Evolutionary conservation across 768 basidiomycete genomes (phyloP), one percentile per base, ranked within the genome.

Genomic region (Tylopilus vinaceipallidus): DNA sequence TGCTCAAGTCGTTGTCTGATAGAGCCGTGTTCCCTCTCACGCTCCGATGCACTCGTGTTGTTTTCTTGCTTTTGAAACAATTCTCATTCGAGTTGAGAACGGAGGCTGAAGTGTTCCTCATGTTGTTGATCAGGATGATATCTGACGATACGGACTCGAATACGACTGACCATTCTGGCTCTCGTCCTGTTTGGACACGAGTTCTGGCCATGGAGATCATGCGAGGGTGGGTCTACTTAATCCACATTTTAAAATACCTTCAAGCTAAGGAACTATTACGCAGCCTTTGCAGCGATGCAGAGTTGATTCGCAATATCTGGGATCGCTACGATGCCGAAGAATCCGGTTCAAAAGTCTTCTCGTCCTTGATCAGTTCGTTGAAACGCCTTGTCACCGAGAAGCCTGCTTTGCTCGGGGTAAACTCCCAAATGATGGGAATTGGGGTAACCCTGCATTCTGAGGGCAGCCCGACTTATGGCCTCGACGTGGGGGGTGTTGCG

Each of bases 181-280:
- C 61, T 45, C 77, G 83, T 24, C 89, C 92, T 1, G 66, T 75
- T 26, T 98, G 95, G 94, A 88, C 92, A 75, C 76, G 93, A 14
- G 91, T 95, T 0, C 75, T 98, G 9, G 85, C 91, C 2, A 84
- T 95, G 83, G 95, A 98, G 64, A 87, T 94, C 38, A 83, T 95
- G 73, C 75, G 94, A 65, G 95, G 92, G 85, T 88, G 59, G n/a
- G n/a, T n/a, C n/a, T n/a, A n/a, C n/a, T n/a, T n/a, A n/a, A n/a
- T n/a, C n/a, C n/a, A n/a, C n/a, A n/a, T n/a, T n/a, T n/a, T n/a
- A n/a, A n/a, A n/a, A n/a, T n/a, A n/a, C n/a, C n/a, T n/a, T n/a
- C n/a, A n/a, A n/a, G n/a, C n/a, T n/a, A n/a, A n/a, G n/a, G n/a
- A n/a, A n/a, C n/a, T n/a, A n/a, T n/a, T n/a, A n/a, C 32, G 68